Base-by-base conservation (phyloP, 2,329 filamentous ascomycete species). In the Lachnellula hyalina region DNA sequence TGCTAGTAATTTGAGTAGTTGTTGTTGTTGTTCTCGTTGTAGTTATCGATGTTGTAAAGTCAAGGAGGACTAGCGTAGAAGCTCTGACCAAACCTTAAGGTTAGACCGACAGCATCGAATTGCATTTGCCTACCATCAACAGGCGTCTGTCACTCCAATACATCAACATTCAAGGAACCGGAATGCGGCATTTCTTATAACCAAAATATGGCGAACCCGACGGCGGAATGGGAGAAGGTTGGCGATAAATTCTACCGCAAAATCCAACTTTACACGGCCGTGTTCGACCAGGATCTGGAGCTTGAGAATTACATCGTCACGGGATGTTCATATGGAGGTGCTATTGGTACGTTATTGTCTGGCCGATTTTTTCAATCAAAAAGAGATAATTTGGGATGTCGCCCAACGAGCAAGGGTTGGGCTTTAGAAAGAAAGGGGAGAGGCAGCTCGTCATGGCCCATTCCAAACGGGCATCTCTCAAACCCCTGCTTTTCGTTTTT, bases 161-260 rank as follows among this genome's bases (percentile, higher is more conserved):
- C 45, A 55, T 14, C 35, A 34, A 7, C 38, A 38, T 28, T 49
- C 44, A 15, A 47, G 9, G 48, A 15, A 23, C 25, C 51, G 57
- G 46, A 41, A 64, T 63, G 61, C 61, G 54, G 54, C 61, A 48
- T 58, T 15, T 41, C 28, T 36, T 19, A 32, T 23, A 38, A 5
- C 14, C 42, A 14, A 42, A 61, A 32, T 21, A 70, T 68, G 67
- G 62, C 65, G 47, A 70, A 67, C 62, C 68, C 68, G 15, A 70
- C 67, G 49, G 88, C 90, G 66, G 90, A 93, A 72, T 99, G 94
- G 94, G 91, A 96, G 77, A 88, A 84, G 73, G 84, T 97, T 63
- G 94, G 90, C 69, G 89, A 95, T 73, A 87, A 84, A 67, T 97
- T 95, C 79, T 99, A 97, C 76, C 89, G 93, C 71, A 96, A 96